Evolutionary conservation across 345 rosid genomes (phyloP).

Genomic region (Populus alba): DNA sequence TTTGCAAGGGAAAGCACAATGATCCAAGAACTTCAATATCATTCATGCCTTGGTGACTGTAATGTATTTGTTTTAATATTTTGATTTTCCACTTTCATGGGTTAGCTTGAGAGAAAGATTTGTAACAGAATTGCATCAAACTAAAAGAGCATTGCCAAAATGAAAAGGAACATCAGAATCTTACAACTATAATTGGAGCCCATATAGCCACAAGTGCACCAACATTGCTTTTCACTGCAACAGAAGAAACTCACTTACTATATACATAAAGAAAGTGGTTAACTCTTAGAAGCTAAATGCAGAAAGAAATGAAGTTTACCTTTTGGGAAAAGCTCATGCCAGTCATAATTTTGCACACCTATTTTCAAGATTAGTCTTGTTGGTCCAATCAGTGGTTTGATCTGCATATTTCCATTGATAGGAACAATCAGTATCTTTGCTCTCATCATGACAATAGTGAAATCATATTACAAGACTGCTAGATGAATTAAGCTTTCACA

Average conservation of each 20-base stretch:
- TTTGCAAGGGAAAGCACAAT: slow-evolving; percentile 10
- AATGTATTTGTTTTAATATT: too few relatives aligned
- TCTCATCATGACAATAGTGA: slow-evolving; percentile 1
- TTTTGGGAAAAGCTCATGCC: slow-evolving; percentile 88
- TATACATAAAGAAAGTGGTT: slow-evolving; percentile 12
- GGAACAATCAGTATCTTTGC: neutral
- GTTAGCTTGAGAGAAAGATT: neutral
- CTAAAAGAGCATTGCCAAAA: neutral
- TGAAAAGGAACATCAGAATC: slow-evolving; percentile 24
- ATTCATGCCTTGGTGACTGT: too few relatives aligned
- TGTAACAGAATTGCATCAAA: neutral
- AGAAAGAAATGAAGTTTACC: slow-evolving; percentile 36
- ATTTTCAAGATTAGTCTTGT: slow-evolving; percentile 70
- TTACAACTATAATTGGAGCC: slow-evolving; percentile 91
- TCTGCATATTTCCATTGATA: slow-evolving; percentile 45
- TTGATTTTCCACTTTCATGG: too few relatives aligned
- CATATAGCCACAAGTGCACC: slow-evolving; percentile 92
- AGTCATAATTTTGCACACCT: slow-evolving; percentile 66
- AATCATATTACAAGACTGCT: too few relatives aligned
- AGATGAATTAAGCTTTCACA: neutral
- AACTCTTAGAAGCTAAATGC: slow-evolving; percentile 1
- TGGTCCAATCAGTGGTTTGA: slow-evolving; percentile 83
- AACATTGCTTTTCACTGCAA: slow-evolving; percentile 75
- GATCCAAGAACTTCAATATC: neutral
- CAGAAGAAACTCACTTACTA: slow-evolving; percentile 19